A percentile compares a stretch with the other conserved stretches of the same genome.
These are phyloP conservation scores for Chloromonas sp. DNA, from an alignment of 163 green algal genomes.

Conservation along the genomic window DNA sequence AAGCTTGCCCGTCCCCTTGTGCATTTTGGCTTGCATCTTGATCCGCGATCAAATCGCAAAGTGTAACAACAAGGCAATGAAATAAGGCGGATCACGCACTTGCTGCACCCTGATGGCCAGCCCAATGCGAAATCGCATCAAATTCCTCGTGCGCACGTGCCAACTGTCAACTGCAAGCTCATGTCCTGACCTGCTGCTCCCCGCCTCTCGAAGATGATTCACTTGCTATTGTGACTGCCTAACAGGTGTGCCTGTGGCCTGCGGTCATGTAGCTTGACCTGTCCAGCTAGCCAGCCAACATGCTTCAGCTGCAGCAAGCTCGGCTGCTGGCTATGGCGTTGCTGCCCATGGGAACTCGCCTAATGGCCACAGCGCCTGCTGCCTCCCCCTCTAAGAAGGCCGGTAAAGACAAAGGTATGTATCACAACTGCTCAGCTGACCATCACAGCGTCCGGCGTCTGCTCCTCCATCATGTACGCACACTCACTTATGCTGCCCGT, in stretches of 20 bases:
- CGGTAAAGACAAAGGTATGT: slow-evolving; percentile 34
- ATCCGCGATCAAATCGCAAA: neutral
- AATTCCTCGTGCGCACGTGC: neutral
- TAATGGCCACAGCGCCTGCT: neutral
- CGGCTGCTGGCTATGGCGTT: neutral
- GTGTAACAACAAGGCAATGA: neutral
- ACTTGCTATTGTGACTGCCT: neutral
- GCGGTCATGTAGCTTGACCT: too few species aligned
- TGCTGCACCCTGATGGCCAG: too few species aligned
- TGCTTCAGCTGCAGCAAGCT: neutral
- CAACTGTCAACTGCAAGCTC: too few species aligned
- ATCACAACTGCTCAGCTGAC: slow-evolving; percentile 1
- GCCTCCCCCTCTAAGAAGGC: slow-evolving; percentile 22
- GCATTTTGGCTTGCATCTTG: neutral
- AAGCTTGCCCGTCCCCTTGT: neutral
- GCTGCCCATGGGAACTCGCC: neutral
- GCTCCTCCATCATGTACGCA: neutral
- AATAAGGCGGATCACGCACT: too few species aligned
- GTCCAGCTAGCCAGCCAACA: too few species aligned
- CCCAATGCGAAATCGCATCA: neutral
- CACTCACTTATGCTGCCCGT: neutral
- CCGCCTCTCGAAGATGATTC: neutral
- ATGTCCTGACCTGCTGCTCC: neutral
- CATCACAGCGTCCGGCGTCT: neutral
- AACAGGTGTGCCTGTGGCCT: too few species aligned